A percentile compares a stretch with the other conserved stretches of the same genome.
These are phyloP conservation scores for Cyclocybe cylindracea DNA, from an alignment of 768 basidiomycete species.

Conservation along the genomic window DNA sequence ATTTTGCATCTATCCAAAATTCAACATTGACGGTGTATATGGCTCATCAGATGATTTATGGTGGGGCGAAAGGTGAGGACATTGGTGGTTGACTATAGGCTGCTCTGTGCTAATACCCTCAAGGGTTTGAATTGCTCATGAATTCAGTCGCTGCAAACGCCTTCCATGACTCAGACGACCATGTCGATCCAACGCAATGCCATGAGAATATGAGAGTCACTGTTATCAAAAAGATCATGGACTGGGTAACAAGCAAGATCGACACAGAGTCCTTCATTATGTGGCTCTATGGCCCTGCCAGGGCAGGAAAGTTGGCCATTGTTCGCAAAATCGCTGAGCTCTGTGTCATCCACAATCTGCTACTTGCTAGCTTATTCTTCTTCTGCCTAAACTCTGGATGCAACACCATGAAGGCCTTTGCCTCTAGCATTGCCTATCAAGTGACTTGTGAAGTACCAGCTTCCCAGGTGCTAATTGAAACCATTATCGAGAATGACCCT, in stretches of 20 bases:
- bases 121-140: no score
- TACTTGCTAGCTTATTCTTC: conserved; percentile 11
- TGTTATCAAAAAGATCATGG: not conserved
- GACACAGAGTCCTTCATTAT: not conserved
- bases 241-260: not conserved
- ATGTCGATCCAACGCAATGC: not conserved
- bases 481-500: conserved; percentile 1
- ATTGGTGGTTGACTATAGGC: no score
- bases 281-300: conserved; percentile 11
- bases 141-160: not conserved
- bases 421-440: conserved; percentile 6
- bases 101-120: no score
- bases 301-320: conserved; percentile 17
- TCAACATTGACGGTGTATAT: no score
- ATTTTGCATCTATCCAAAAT: no score
- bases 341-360: not conserved
- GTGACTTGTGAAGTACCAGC: not conserved
- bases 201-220: conserved; percentile 5
- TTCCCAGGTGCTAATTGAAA: not conserved
- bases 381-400: not conserved
- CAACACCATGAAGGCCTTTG: not conserved
- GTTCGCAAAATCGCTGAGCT: conserved; percentile 10
- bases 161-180: not conserved
- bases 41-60: no score
- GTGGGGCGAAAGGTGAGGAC: no score